phyloP scores from a whole-genome alignment of 2,329 filamentous ascomycete species.

The Epichloe gansuensis region DNA sequence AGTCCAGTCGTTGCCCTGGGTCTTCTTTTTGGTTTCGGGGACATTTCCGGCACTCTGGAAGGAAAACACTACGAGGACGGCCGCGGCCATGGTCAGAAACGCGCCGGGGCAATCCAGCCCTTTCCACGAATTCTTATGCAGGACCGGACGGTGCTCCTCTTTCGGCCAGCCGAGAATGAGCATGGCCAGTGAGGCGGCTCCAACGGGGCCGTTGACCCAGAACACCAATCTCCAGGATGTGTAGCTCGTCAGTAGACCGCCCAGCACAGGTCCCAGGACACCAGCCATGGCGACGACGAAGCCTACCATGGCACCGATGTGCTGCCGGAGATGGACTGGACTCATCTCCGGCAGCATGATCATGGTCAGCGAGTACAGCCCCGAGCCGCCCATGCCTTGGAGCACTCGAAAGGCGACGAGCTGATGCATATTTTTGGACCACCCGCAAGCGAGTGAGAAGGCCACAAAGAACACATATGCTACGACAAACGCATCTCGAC shows the following conservation, averaged over 20 bases:
- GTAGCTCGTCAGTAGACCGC: slow-evolving; percentile 37
- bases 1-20: slow-evolving; percentile 26
- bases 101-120: slow-evolving; percentile 42
- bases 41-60: slow-evolving; percentile 37
- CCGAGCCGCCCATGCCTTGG: slow-evolving; percentile 38
- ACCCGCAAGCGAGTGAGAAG: slow-evolving; percentile 43
- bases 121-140: slow-evolving; percentile 29
- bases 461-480: slow-evolving; percentile 41
- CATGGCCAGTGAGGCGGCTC: slow-evolving; percentile 29
- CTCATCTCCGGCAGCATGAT: slow-evolving; percentile 39
- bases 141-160: slow-evolving; percentile 23
- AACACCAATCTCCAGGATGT: slow-evolving; percentile 42
- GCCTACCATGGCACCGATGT: slow-evolving; percentile 35
- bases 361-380: slow-evolving; percentile 44
- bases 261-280: slow-evolving; percentile 38
- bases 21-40: background rate
- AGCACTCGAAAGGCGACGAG: slow-evolving; percentile 36
- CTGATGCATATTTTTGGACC: slow-evolving; percentile 21
- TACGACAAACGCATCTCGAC: slow-evolving; percentile 35
- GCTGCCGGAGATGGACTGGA: slow-evolving; percentile 25
- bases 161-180: slow-evolving; percentile 40
- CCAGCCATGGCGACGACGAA: slow-evolving; percentile 34
- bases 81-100: slow-evolving; percentile 37
- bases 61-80: slow-evolving; percentile 43
- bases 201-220: slow-evolving; percentile 46